Evolutionary conservation across 2,329 filamentous ascomycete genomes (phyloP).

Genomic region (Ophiostoma fasciatum): DNA sequence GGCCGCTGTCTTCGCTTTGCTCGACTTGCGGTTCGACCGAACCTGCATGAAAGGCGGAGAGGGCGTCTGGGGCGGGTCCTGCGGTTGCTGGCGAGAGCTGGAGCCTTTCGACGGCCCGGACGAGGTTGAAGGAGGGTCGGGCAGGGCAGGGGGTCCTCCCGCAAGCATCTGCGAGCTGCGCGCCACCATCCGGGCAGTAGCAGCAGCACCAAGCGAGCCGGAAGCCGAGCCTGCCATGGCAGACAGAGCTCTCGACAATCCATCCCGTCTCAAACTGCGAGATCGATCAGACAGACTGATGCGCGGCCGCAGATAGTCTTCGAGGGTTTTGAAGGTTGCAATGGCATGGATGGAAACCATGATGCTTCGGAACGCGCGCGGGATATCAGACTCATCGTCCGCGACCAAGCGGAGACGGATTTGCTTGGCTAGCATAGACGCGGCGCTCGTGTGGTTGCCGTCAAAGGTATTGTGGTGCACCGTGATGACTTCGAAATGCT

Average conservation of each 20-base stretch:
- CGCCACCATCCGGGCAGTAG: slow-evolving; percentile 32
- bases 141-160: slow-evolving; percentile 16
- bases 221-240: slow-evolving; percentile 58
- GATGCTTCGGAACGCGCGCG: slow-evolving; percentile 74
- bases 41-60: background rate
- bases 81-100: background rate
- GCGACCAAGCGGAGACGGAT: slow-evolving; percentile 78
- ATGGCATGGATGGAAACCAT: slow-evolving; percentile 99
- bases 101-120: slow-evolving; percentile 14
- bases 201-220: slow-evolving; percentile 34
- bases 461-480: slow-evolving; percentile 88
- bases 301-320: slow-evolving; percentile 85
- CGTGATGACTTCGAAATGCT: slow-evolving; percentile 95
- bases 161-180: slow-evolving; percentile 19
- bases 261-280: slow-evolving; percentile 42
- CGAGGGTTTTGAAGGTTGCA: slow-evolving; percentile 89
- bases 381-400: slow-evolving; percentile 82
- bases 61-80: background rate
- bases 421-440: slow-evolving; percentile 94
- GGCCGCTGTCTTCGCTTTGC: slow-evolving; percentile 22
- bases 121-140: slow-evolving; percentile 19
- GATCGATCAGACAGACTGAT: slow-evolving; percentile 70
- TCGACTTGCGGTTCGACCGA: slow-evolving; percentile 28
- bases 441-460: slow-evolving; percentile 75
- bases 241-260: slow-evolving; percentile 54